Evolutionary conservation across 1,284 basidiomycete species (phyloP), one percentile per base, ranked within the genome.

Genomic region (Inonotus hispidus): DNA sequence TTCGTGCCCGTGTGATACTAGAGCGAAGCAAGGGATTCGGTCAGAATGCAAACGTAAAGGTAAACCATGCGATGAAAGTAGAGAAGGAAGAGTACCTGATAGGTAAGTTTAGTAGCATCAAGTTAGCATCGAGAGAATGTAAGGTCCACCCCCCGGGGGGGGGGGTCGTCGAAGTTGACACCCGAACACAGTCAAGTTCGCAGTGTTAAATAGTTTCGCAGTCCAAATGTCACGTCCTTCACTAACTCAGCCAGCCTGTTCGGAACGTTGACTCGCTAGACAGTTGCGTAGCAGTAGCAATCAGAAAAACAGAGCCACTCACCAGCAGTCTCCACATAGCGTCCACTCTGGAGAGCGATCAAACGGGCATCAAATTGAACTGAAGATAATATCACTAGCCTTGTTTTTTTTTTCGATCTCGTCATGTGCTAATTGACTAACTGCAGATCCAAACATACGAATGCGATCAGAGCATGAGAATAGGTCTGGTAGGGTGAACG

Each of bases 291-390:
- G 8, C 32, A 32, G 32, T 4, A 32, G 32, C 32, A 3, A 32
- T 32, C 32, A 32, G 8, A 8, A 8, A 32, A 4, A 8, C 32
- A 8, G 32, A 32, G 32, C 2, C 14, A 67, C 76, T 67, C 70
- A 77, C 90, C 90, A 61, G 93, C 77, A 2, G 92, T 93, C 74
- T 94, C 92, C 85, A 94, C 88, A 71, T 93, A 95, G 25, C 90
- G 79, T 45, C 92, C 92, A 58, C 89, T 91, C 66, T 92, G 89
- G 38, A 94, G 73, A 1, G 83, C 78, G 78, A 91, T 87, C 0
- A 84, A 82, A 23, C 84, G 81, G 3, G 80, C 79, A 68, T 88
- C 87, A 29, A 80, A 73, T 71, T 84, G 82, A 35, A 81, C 82
- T 78, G 35, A 27, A 53, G 13, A 3, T 53, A 27, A 25, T 3